These are phyloP conservation scores for Aspergillus ruber DNA, from an alignment of 2,329 filamentous ascomycete genomes.

Conservation along the genomic window DNA sequence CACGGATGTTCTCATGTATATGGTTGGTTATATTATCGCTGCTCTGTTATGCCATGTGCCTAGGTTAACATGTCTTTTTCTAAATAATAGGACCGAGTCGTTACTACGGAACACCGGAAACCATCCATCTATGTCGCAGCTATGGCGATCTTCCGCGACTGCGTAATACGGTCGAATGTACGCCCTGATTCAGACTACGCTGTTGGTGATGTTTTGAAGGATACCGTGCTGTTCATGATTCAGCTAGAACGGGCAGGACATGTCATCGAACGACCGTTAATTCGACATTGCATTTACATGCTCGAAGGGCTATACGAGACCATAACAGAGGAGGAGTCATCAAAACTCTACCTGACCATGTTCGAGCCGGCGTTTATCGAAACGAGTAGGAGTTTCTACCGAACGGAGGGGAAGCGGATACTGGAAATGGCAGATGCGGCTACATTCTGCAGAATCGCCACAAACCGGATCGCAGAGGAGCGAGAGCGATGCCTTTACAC, in stretches of 20 bases:
- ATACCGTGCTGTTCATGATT: conserved; percentile 82
- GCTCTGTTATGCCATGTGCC: neutral
- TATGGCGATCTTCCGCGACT: conserved; percentile 82
- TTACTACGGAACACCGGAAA: conserved; percentile 63
- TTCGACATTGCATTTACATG: conserved; percentile 83
- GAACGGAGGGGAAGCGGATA: conserved; percentile 64
- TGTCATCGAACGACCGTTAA: conserved; percentile 72
- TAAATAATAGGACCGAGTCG: conserved; percentile 63
- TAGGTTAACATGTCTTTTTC: conserved; percentile 3
- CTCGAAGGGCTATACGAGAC: conserved; percentile 81
- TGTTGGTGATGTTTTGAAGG: conserved; percentile 71
- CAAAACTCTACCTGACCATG: conserved; percentile 73
- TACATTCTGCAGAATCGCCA: conserved; percentile 71
- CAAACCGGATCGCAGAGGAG: conserved; percentile 71
- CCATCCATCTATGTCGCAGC: conserved; percentile 77
- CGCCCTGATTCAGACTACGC: conserved; percentile 35
- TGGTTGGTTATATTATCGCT: conserved; percentile 44
- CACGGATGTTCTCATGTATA: conserved; percentile 94
- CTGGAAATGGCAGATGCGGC: conserved; percentile 73
- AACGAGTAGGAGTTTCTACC: conserved; percentile 68
- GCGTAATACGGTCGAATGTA: conserved; percentile 63
- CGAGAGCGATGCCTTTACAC: conserved; percentile 75
- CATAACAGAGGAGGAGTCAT: conserved; percentile 66
- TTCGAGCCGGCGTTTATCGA: conserved; percentile 76
- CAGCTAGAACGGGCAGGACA: conserved; percentile 88